These are phyloP conservation scores for Lentinula sp. DNA, from an alignment of 768 basidiomycete species.

Conservation along the genomic window DNA sequence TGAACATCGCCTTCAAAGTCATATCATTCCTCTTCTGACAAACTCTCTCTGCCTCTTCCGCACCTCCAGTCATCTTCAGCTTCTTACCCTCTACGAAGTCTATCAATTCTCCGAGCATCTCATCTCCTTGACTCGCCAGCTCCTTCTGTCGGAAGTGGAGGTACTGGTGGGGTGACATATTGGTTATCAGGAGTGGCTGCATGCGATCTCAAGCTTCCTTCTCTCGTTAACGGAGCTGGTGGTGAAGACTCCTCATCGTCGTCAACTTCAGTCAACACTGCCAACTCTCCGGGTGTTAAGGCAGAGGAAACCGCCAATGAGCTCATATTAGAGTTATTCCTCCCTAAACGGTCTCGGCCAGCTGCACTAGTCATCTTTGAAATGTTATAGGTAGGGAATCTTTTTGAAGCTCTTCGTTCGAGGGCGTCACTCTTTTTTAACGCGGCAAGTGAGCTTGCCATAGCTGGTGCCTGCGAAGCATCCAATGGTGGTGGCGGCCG, in stretches of 20 bases:
- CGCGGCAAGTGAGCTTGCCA: conserved; percentile 80
- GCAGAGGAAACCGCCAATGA: conserved; percentile 59
- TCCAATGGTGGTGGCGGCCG: conserved; percentile 33
- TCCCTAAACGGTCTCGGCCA: conserved; percentile 42
- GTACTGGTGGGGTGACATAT: conserved; percentile 32
- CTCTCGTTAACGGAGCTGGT: conserved; percentile 10
- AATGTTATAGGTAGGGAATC: conserved; percentile 92
- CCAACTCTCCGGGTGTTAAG: conserved; percentile 66
- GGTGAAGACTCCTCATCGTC: conserved; percentile 44
- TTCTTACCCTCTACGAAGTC: conserved; percentile 87
- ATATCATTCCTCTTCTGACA: conserved; percentile 79
- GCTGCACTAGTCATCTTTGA: conserved; percentile 79
- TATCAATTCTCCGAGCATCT: conserved; percentile 75
- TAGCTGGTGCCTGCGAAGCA: conserved; percentile 47
- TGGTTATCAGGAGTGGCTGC: conserved; percentile 33
- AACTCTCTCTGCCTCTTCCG: conserved; percentile 85
- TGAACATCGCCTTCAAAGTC: conserved; percentile 89
- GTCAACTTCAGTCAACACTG: conserved; percentile 68
- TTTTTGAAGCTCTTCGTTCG: conserved; percentile 89
- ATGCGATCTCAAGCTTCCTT: conserved; percentile 18
- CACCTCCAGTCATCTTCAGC: conserved; percentile 95
- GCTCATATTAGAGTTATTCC: conserved; percentile 50
- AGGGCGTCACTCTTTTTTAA: conserved; percentile 82
- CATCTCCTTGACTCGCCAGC: conserved; percentile 65
- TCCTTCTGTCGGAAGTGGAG: conserved; percentile 66